phyloP scores from a whole-genome alignment of 345 rosid genomes.

The Crucihimalaya himalaica region DNA sequence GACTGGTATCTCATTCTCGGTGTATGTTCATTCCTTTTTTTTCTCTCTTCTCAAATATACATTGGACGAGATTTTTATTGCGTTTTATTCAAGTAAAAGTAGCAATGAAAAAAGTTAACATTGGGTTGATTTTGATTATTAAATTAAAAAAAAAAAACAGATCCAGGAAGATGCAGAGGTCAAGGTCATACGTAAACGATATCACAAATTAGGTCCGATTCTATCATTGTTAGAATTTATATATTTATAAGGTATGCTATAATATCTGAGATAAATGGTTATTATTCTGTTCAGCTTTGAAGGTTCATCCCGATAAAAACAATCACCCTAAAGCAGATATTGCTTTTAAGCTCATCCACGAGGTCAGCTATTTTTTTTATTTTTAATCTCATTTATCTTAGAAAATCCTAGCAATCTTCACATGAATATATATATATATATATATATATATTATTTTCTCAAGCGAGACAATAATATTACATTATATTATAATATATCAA shows the following conservation, averaged over 20 bases:
- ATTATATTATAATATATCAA: not conserved
- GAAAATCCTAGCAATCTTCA: not conserved
- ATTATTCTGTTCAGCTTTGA: slow-evolving; percentile 59
- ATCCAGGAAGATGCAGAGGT: slow-evolving; percentile 68
- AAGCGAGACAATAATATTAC: not conserved
- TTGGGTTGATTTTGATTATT: slow-evolving; percentile 3
- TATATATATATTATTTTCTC: slow-evolving; percentile 6
- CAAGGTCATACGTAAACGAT: slow-evolving; percentile 63
- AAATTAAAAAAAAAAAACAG: slow-evolving; percentile 41
- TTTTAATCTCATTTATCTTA: not conserved
- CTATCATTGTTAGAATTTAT: not conserved
- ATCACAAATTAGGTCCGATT: slow-evolving; percentile 71
- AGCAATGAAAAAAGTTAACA: not conserved
- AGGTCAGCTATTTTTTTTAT: slow-evolving; percentile 56
- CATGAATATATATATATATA: slow-evolving; percentile 13
- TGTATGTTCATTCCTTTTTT: slow-evolving; percentile 46
- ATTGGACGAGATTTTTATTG: not conserved
- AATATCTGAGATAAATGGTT: not conserved
- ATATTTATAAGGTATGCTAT: not conserved
- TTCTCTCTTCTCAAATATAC: not conserved
- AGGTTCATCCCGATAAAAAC: slow-evolving; percentile 94
- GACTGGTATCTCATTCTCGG: slow-evolving; percentile 92
- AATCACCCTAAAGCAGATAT: slow-evolving; percentile 76
- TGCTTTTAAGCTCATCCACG: slow-evolving; percentile 88
- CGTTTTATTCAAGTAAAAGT: not conserved